phyloP scores from a whole-genome alignment of 305 asterid genomes.

The Rubia tinctorum region DNA sequence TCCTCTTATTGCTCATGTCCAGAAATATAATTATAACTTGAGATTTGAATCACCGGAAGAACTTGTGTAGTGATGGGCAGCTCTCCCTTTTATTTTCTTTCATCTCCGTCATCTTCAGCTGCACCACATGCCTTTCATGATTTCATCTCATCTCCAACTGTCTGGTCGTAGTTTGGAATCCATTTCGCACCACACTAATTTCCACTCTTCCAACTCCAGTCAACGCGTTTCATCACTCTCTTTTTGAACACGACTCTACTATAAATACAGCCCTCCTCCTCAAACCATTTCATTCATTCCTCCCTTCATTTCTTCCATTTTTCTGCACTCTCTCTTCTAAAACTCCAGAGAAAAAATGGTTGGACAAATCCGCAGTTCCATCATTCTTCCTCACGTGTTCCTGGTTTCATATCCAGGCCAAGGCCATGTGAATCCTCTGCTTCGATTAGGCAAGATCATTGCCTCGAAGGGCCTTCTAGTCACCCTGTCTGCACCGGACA shows the following conservation, averaged over 20 bases:
- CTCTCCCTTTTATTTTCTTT: not conserved
- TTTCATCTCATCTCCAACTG: not conserved
- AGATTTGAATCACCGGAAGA: not conserved
- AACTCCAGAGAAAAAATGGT: not conserved
- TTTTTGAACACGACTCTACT: not conserved
- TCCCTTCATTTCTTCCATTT: not conserved
- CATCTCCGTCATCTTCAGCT: not conserved
- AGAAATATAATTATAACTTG: not conserved
- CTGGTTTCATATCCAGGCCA: constrained; percentile 71
- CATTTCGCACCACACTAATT: not conserved
- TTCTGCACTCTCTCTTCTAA: not conserved
- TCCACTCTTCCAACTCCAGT: not conserved
- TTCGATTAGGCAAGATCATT: constrained; percentile 59
- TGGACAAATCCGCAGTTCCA: not conserved
- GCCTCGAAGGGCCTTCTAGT: constrained; percentile 56
- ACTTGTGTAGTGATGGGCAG: not conserved
- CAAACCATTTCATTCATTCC: not conserved
- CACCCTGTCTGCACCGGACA: constrained; percentile 57
- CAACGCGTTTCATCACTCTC: not conserved
- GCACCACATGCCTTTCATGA: not conserved
- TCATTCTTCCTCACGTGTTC: constrained; percentile 34
- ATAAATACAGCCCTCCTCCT: not conserved
- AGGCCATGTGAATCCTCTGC: constrained; percentile 81
- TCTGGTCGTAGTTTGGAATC: not conserved
- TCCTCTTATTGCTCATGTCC: not conserved